Conservation (phyloP, 1,139 yeast genomes). For the Zygosaccharomyces pseudobailii region DNA sequence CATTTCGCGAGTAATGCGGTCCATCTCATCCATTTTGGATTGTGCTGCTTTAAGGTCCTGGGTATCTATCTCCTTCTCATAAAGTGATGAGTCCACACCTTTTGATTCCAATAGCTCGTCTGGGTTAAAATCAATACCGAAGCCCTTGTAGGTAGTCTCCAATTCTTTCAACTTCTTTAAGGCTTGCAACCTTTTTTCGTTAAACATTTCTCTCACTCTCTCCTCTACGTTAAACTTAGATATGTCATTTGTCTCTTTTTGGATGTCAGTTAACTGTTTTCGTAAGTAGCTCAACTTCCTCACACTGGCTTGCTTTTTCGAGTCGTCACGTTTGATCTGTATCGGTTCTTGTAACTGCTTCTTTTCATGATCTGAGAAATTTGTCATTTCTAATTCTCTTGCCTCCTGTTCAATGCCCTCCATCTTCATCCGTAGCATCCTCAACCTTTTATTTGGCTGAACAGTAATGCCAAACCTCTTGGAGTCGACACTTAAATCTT, state of each 20-base stretch:
- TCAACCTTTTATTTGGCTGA: conserved; percentile 73
- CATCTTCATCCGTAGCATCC: conserved; percentile 78
- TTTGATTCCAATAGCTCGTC: conserved; percentile 9
- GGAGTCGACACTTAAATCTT: conserved; percentile 29
- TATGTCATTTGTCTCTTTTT: conserved; percentile 69
- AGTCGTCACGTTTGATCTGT: conserved; percentile 12
- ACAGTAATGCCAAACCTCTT: conserved; percentile 39
- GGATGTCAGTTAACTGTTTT: conserved; percentile 54
- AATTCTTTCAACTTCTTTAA: conserved; percentile 62
- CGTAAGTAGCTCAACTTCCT: conserved; percentile 49
- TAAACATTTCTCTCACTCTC: conserved; percentile 50
- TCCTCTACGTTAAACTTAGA: conserved; percentile 54
- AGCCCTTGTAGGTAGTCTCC: conserved; percentile 55
- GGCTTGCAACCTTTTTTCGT: conserved; percentile 57
- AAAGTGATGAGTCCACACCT: conserved; percentile 5
- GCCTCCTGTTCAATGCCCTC: conserved; percentile 82
- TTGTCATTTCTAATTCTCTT: conserved; percentile 79
- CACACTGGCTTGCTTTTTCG: conserved; percentile 31
- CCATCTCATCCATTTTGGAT: conserved; percentile 46
- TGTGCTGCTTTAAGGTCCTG: conserved; percentile 41
- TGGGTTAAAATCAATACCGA: conserved; percentile 50
- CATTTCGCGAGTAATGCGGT: conserved; percentile 41
- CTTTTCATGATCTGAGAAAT: conserved; percentile 49
- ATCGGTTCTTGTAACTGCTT: conserved; percentile 24
- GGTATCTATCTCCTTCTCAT: conserved; percentile 21